Percentiles rank a stretch among this genome's conserved stretches.
Conservation (phyloP, 2,329 filamentous ascomycete genomes). For the Diaporthe sp. region DNA sequence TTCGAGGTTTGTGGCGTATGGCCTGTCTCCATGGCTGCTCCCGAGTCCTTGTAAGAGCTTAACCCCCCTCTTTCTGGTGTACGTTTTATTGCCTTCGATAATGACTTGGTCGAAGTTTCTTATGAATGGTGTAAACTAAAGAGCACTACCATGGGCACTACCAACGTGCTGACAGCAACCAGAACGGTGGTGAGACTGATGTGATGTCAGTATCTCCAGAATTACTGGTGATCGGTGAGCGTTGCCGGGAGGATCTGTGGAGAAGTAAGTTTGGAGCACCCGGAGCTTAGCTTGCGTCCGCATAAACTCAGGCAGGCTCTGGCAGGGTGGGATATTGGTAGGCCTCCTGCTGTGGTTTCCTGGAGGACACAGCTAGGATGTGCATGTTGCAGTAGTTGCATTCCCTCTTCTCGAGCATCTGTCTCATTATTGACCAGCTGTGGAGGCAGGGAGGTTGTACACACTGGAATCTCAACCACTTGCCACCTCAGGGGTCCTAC, state of each 20-base stretch:
- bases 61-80: neutral
- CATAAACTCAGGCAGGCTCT: neutral
- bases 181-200: neutral
- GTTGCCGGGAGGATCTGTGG: neutral
- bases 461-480: no score
- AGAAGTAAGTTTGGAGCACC: slow-evolving; percentile 3
- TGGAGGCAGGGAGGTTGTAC: no score
- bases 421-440: neutral
- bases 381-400: no score
- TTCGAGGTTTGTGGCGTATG: neutral
- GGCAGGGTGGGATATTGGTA: neutral
- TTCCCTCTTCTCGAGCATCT: neutral
- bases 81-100: neutral
- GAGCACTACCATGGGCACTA: no score
- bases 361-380: neutral
- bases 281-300: slow-evolving; percentile 17
- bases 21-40: neutral
- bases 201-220: slow-evolving; percentile 18
- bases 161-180: neutral
- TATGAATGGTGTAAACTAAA: neutral
- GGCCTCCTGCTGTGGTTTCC: neutral
- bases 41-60: neutral
- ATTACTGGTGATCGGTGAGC: neutral
- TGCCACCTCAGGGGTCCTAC: neutral
- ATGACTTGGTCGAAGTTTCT: neutral